Evolutionary conservation across 208 protist species (phyloP).

Genomic region (Porcisia hertigi): DNA sequence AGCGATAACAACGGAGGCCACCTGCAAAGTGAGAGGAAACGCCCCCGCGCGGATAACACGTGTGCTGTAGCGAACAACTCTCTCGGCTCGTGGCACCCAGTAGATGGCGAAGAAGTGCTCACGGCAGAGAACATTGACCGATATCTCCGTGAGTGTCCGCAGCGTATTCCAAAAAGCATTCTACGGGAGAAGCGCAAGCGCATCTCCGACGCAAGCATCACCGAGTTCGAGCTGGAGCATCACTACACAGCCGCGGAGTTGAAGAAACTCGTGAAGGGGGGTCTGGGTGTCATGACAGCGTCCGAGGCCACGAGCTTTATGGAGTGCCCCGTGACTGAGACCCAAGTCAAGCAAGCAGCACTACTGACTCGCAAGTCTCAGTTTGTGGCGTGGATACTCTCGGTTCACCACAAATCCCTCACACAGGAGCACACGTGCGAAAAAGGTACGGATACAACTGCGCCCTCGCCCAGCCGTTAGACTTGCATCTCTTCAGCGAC

Average conservation of each 20-base stretch:
- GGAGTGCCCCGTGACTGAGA: conserved; percentile 3
- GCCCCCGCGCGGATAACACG: not conserved
- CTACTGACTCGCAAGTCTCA: conserved; percentile 26
- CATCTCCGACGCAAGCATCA: conserved; percentile 59
- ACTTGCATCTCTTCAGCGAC: not conserved
- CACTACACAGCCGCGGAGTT: conserved; percentile 82
- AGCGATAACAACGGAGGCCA: conserved; percentile 2
- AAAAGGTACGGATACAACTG: not conserved
- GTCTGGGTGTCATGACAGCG: conserved; percentile 15
- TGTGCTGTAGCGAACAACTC: not conserved
- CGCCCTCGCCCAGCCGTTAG: not conserved
- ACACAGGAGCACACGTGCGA: not conserved
- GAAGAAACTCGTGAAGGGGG: conserved; percentile 40
- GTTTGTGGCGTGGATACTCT: conserved; percentile 28
- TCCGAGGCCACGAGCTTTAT: conserved; percentile 14
- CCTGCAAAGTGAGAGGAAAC: not conserved
- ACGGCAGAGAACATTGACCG: conserved; percentile 76
- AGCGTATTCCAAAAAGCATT: conserved; percentile 59
- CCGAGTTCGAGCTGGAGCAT: conserved; percentile 72
- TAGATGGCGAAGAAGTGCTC: conserved; percentile 59
- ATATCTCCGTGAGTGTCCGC: conserved; percentile 66
- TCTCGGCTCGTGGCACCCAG: conserved; percentile 37
- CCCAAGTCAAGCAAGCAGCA: conserved; percentile 19
- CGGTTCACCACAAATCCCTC: not conserved
- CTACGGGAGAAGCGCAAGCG: conserved; percentile 48